phyloP scores from a whole-genome alignment of 768 basidiomycete genomes.

The Fistulinella prunicolor region DNA sequence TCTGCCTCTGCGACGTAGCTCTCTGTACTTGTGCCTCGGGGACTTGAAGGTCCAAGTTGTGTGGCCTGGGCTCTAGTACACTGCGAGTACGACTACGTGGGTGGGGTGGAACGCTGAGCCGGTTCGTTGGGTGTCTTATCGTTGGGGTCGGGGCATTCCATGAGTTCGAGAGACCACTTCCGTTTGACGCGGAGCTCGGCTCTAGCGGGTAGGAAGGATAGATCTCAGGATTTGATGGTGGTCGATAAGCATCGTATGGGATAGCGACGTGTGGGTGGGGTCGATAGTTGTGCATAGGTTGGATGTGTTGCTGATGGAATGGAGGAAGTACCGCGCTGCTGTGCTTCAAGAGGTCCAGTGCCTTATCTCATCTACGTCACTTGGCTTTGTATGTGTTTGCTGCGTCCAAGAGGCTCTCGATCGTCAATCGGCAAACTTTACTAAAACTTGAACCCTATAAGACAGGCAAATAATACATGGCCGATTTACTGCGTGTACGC shows the following conservation, averaged over 20 bases:
- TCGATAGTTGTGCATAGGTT: slow-evolving; percentile 27
- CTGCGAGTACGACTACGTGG: slow-evolving; percentile 39
- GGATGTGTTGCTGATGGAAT: slow-evolving; percentile 1
- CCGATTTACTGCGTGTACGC: slow-evolving; percentile 31
- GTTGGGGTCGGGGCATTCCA: slow-evolving; percentile 35
- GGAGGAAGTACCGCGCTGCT: background rate
- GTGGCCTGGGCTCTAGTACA: slow-evolving; percentile 28
- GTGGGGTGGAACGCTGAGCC: slow-evolving; percentile 20
- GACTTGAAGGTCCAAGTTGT: slow-evolving; percentile 35
- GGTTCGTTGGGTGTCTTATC: slow-evolving; percentile 21
- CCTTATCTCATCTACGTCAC: slow-evolving; percentile 23
- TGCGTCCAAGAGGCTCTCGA: too few relatives aligned
- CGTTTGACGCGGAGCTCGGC: slow-evolving; percentile 18
- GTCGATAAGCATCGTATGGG: slow-evolving; percentile 35
- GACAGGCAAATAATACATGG: too few relatives aligned
- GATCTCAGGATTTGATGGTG: slow-evolving; percentile 26
- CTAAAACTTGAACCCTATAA: too few relatives aligned
- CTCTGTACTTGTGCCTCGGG: slow-evolving; percentile 54
- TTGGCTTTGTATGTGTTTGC: slow-evolving; percentile 19
- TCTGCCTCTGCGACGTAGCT: slow-evolving; percentile 39
- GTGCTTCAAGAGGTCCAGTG: background rate
- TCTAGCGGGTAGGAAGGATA: slow-evolving; percentile 35
- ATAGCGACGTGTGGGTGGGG: slow-evolving; percentile 39
- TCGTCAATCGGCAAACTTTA: too few relatives aligned
- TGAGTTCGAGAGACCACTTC: slow-evolving; percentile 24